Evolutionary conservation across 352 stramenopile genomes (phyloP).

Genomic region (Pythium chondricola): DNA sequence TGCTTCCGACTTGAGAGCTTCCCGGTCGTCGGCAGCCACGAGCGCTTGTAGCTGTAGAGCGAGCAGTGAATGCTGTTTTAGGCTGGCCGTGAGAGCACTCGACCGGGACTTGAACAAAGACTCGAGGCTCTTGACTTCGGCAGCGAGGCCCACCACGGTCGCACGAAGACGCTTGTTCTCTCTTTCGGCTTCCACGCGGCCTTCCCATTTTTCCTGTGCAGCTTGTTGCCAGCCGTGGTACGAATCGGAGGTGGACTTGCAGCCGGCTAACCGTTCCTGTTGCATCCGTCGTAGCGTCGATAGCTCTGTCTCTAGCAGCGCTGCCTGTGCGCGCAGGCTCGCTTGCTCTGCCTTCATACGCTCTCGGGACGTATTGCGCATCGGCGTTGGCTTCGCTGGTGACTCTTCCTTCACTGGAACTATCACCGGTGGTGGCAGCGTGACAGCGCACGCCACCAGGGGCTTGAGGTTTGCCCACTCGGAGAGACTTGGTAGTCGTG

Average conservation of each 20-base stretch:
- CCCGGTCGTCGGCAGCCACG: neutral
- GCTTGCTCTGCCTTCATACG: constrained; percentile 20
- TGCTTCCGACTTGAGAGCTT: neutral
- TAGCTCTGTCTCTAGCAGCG: constrained; percentile 10
- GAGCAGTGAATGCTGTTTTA: constrained; percentile 11
- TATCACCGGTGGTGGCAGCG: neutral
- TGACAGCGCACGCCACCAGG: neutral
- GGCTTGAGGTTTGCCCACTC: constrained; percentile 9
- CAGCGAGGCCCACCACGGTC: constrained; percentile 9
- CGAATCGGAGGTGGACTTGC: neutral
- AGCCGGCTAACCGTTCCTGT: constrained; percentile 6
- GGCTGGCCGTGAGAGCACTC: constrained; percentile 13
- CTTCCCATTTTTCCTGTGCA: constrained; percentile 14
- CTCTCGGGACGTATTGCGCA: constrained; percentile 17
- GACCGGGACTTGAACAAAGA: constrained; percentile 17
- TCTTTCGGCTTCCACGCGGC: constrained; percentile 8
- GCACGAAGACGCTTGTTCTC: constrained; percentile 15
- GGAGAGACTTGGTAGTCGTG: constrained; percentile 10
- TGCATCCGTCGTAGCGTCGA: constrained; percentile 9
- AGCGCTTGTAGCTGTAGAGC: constrained; percentile 6
- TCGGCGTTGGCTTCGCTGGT: constrained; percentile 7
- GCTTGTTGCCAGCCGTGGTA: constrained; percentile 13
- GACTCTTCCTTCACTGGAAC: neutral
- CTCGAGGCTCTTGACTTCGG: constrained; percentile 17
- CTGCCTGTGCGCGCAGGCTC: constrained; percentile 8